Evolutionary conservation across 2,329 filamentous ascomycete species (phyloP), one percentile per base, ranked within the genome.

Genomic region (Botrytis tulipae): DNA sequence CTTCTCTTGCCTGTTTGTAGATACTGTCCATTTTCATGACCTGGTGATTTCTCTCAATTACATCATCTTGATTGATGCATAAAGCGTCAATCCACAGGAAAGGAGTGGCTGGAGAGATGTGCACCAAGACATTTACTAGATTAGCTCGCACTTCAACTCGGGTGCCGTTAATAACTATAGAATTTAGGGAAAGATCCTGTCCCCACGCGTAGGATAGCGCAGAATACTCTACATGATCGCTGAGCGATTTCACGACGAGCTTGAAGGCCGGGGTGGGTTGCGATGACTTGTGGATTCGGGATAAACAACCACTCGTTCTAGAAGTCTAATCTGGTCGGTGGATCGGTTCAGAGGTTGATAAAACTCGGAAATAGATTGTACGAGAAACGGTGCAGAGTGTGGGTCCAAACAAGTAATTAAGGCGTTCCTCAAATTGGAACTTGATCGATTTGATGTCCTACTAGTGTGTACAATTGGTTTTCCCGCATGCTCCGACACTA

Each of bases 361-460:
- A 3, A 16, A n/a, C 7, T 16, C 25, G 48, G 48, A 0, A n/a
- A 2, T 51, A n/a, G 48, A 12, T 3, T 54, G 4, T n/a, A 54
- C 4, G 25, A 1, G 48, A 16, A 54, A 16, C 5, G 5, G 2
- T 16, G 48, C 4, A 54, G 12, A 54, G 6, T n/a, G 25, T 7
- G 25, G 12, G 12, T 12, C 25, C 25, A 54, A n/a, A 14, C 0
- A 54, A 54, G 48, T 16, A n/a, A 0, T 16, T 54, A 7, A 7
- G 5, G 1, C 1, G 0, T n/a, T n/a, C 25, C 12, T 16, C 25
- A n/a, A 16, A 16, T n/a, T n/a, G 5, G 4, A 16, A 54, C 25
- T n/a, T 54, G 12, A n/a, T 1, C 22, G 48, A 51, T n/a, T 25
- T 6, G 48, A n/a, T 25, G 22, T 51, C 46, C 22, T 14, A n/a